phyloP scores from a whole-genome alignment of 345 rosid species.

The Limnanthes douglasii region DNA sequence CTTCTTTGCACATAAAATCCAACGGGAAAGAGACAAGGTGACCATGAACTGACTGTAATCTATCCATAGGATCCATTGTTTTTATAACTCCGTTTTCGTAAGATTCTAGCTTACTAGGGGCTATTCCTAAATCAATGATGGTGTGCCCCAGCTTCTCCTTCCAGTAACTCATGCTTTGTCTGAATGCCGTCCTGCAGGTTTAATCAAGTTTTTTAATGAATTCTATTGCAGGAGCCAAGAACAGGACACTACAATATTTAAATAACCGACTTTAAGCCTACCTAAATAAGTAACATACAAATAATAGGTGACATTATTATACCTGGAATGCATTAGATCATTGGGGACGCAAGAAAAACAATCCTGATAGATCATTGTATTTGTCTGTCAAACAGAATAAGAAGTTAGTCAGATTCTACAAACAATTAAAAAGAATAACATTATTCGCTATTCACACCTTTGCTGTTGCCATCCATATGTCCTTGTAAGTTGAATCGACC shows the following conservation, averaged over 20 bases:
- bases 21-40: conserved; percentile 91
- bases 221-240: too few relatives aligned
- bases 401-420: conserved; percentile 1
- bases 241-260: conserved; percentile 1
- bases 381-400: conserved; percentile 34
- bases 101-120: conserved; percentile 57
- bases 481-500: conserved; percentile 74
- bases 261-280: neutral
- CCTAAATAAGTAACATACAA: conserved; percentile 3
- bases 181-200: conserved; percentile 34
- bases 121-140: conserved; percentile 85
- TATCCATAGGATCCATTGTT: conserved; percentile 44
- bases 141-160: conserved; percentile 79
- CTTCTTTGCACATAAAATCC: conserved; percentile 91
- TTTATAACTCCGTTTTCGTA: conserved; percentile 45
- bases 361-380: conserved; percentile 77
- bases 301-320: neutral
- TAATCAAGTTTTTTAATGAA: conserved; percentile 2
- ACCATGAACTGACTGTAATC: conserved; percentile 49
- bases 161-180: conserved; percentile 52
- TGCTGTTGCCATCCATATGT: conserved; percentile 75
- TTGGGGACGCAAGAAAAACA: conserved; percentile 85
- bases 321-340: conserved; percentile 91
- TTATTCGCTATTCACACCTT: conserved; percentile 33
- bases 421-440: too few relatives aligned